Evolutionary conservation across 2,329 filamentous ascomycete species (phyloP).

Genomic region (Coleophoma crateriformis): DNA sequence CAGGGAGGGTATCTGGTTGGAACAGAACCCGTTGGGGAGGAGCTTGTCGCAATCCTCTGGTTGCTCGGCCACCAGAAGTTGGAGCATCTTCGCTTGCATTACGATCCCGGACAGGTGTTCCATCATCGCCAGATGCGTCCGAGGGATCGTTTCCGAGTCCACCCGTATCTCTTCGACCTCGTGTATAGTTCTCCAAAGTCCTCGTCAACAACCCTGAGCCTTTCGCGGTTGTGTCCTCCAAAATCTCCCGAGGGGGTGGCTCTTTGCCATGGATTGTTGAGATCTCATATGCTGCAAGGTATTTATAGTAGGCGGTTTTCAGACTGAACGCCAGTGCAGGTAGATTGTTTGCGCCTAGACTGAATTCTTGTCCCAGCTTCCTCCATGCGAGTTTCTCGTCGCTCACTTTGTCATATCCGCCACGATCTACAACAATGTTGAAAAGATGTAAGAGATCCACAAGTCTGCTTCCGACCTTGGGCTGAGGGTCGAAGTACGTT

Average conservation of each 20-base stretch:
- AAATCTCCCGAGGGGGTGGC: constrained; percentile 80
- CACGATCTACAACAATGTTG: constrained; percentile 68
- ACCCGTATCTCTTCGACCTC: constrained; percentile 34
- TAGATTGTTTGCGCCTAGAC: constrained; percentile 68
- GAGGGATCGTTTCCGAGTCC: constrained; percentile 47
- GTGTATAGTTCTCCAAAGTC: constrained; percentile 70
- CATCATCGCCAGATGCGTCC: constrained; percentile 54
- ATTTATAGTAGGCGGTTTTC: constrained; percentile 87
- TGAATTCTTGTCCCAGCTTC: constrained; percentile 67
- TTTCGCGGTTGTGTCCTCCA: constrained; percentile 74
- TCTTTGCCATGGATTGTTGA: constrained; percentile 70
- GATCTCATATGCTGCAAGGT: constrained; percentile 84
- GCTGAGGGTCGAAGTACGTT: constrained; percentile 72
- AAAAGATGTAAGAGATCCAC: constrained; percentile 77
- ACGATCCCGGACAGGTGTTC: constrained; percentile 49
- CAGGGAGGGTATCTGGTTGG: constrained; percentile 68
- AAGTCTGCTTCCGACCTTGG: constrained; percentile 71
- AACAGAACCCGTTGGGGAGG: constrained; percentile 80
- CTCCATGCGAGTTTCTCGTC: constrained; percentile 84
- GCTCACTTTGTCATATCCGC: constrained; percentile 81
- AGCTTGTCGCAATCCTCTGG: constrained; percentile 69
- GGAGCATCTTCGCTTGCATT: constrained; percentile 43
- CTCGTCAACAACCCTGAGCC: constrained; percentile 74
- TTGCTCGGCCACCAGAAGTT: constrained; percentile 49
- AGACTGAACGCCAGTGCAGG: constrained; percentile 80